Conservation (phyloP, 2,329 filamentous ascomycete species). For the Colletotrichum phormii region DNA sequence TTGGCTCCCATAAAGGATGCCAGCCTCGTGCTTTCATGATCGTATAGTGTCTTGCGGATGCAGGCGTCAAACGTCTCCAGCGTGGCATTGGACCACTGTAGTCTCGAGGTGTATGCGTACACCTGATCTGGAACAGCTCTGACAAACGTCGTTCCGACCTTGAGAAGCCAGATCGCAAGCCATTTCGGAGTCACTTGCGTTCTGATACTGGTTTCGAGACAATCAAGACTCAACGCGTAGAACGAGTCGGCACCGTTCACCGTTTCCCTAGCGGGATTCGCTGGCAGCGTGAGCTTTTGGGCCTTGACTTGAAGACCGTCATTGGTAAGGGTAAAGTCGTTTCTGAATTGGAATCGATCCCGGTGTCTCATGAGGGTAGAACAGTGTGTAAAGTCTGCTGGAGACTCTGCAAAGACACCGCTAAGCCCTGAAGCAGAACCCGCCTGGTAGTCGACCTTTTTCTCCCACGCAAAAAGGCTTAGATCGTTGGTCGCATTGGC, state of each 20-base stretch:
- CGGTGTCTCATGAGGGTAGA: not conserved
- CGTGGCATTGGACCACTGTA: not conserved
- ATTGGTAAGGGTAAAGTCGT: constrained; percentile 9
- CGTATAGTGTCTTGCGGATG: not conserved
- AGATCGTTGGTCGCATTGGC: constrained; percentile 6
- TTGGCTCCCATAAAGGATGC: constrained; percentile 3
- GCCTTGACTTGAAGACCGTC: not conserved
- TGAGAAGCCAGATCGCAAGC: constrained; percentile 7
- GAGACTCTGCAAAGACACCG: constrained; percentile 4
- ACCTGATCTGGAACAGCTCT: not conserved
- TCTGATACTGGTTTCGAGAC: constrained; percentile 1
- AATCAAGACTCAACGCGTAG: constrained; percentile 1
- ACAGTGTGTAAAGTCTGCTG: not conserved
- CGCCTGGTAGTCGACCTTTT: not conserved
- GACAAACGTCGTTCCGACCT: constrained; percentile 2
- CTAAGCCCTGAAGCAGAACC: not conserved
- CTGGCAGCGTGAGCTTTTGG: not conserved
- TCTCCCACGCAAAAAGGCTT: constrained; percentile 9
- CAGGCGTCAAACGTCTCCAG: not conserved
- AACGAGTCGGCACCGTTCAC: not conserved
- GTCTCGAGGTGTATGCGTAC: not conserved
- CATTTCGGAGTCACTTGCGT: not conserved
- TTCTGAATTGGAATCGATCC: constrained; percentile 6
- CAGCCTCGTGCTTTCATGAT: not conserved
- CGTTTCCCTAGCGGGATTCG: not conserved